These are phyloP conservation scores for Solanum megistacrolobum DNA, from an alignment of 257 asterid species.

Conservation along the genomic window DNA sequence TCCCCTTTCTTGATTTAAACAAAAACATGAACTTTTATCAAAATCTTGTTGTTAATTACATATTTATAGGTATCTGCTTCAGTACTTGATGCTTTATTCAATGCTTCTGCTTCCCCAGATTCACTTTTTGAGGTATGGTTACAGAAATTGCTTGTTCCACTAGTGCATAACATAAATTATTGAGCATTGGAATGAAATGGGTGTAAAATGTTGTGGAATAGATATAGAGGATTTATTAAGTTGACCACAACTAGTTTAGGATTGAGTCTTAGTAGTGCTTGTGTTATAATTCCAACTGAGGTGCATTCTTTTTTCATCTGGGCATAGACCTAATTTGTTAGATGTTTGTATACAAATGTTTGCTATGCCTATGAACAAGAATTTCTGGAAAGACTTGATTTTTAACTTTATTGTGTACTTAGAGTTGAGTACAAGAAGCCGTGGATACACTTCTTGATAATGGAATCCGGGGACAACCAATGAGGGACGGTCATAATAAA, in stretches of 20 bases:
- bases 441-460: too few relatives aligned
- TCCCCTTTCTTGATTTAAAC: neutral
- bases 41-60: neutral
- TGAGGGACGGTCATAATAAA: too few relatives aligned
- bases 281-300: neutral
- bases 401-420: neutral
- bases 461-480: too few relatives aligned
- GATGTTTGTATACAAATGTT: neutral
- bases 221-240: neutral
- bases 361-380: neutral
- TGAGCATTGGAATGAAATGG: neutral
- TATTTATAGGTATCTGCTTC: slow-evolving; percentile 57
- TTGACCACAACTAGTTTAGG: neutral
- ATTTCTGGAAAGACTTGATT: neutral
- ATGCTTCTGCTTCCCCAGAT: slow-evolving; percentile 61
- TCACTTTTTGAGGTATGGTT: slow-evolving; percentile 49
- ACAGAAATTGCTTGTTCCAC: neutral
- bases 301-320: neutral
- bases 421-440: neutral
- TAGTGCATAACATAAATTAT: neutral
- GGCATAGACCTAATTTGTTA: neutral
- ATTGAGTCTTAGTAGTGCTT: neutral
- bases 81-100: slow-evolving; percentile 66
- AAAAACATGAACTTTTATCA: neutral
- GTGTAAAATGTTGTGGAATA: neutral